Evolutionary conservation across 805 yeast genomes (phyloP), one percentile per base, ranked within the genome.

Genomic region (Komagataella mondaviorum): DNA sequence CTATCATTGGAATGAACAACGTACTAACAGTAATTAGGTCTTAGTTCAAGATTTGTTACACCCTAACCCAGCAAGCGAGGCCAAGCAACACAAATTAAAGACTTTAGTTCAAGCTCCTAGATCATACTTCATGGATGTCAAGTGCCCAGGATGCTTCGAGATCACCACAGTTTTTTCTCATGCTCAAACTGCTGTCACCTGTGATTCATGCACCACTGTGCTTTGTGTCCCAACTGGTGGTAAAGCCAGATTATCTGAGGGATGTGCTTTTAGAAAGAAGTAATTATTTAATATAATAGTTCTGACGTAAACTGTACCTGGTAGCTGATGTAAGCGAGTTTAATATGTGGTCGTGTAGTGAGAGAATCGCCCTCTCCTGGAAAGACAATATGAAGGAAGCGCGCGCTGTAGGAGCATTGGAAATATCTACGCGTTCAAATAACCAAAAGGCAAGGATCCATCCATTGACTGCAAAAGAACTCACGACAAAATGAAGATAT

Each of bases 181-280:
- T 77, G 98, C 99, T 63, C 99, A 93, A 82, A 93, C 99, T 67
- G 98, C 97, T 68, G 99, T 93, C 69, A 86, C 96, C 69, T 93
- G 99, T 83, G 98, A 95, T 71, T 83, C 95, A 53, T 93, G 99
- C 80, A 84, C 98, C 63, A 88, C 96, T 62, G 97, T 93, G 60
- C 85, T 93, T 71, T 90, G 98, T 79, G 85, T 93, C 70, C 99
- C 99, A 72, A 86, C 97, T 63, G 99, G 99, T 82, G 99, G 99
- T 81, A 93, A 93, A 83, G 97, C 98, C 71, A 89, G 85, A 78
- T 83, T 93, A 73, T 89, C 98, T 65, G 99, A 95, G 80, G 99
- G 99, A 76, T 87, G 95, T 72, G 93, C 99, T 68, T 93, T 89
- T 93, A 89, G 98, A 85, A 88, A 88, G 79, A 93, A 91, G 88